Evolutionary conservation across 2,329 filamentous ascomycete genomes (phyloP).

Genomic region (Hymenoscyphus fraxineus): DNA sequence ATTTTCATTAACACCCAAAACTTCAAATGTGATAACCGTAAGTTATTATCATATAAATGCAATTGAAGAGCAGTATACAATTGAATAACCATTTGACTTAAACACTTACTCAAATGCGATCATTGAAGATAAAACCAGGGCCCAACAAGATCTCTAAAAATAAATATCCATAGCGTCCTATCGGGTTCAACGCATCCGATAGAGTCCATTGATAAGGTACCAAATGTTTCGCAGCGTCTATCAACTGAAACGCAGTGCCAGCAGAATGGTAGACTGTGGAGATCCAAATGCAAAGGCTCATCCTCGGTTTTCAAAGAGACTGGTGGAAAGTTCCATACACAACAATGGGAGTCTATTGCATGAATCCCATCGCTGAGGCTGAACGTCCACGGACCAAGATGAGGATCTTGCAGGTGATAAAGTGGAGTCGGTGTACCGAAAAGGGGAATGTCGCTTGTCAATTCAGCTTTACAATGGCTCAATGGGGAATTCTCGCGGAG

Average conservation of each 20-base stretch:
- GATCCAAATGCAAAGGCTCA: not conserved
- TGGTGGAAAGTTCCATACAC: not conserved
- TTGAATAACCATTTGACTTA: not conserved
- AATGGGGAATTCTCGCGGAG: not conserved
- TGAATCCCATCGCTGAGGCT: not conserved
- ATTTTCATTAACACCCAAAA: not conserved
- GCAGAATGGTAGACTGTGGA: not conserved
- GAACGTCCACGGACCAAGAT: not conserved
- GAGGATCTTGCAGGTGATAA: not conserved
- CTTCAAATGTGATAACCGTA: not conserved
- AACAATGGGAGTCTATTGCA: not conserved
- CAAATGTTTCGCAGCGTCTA: not conserved
- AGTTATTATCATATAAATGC: not conserved
- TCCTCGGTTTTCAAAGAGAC: not conserved
- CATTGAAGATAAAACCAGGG: not conserved
- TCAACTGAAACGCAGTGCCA: not conserved
- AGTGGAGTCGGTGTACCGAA: not conserved
- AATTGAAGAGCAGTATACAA: not conserved
- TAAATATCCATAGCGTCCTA: not conserved
- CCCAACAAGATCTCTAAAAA: not conserved
- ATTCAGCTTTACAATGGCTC: not conserved
- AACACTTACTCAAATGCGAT: not conserved
- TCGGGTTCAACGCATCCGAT: not conserved
- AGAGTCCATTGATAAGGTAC: not conserved
- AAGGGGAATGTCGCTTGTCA: not conserved